Evolutionary conservation across 306 rosid species (phyloP).

Genomic region (Dicorynia guianensis): DNA sequence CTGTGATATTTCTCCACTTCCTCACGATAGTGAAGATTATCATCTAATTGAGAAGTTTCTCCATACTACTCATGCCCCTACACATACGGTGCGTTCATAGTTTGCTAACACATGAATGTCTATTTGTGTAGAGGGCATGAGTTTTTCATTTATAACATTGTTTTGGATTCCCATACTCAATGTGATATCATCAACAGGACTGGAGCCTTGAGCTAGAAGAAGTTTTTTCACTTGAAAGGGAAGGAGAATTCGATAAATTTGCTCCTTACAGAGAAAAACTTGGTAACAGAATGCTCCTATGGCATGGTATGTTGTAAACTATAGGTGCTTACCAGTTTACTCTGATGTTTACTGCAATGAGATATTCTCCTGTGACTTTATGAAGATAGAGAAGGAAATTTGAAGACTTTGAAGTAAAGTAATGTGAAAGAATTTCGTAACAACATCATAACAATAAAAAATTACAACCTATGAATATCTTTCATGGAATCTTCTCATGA

Average conservation of each 20-base stretch:
- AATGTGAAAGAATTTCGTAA: conserved; percentile 11
- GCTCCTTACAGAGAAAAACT: conserved; percentile 68
- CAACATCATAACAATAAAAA: neutral
- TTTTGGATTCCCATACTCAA: conserved; percentile 31
- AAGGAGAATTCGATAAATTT: conserved; percentile 81
- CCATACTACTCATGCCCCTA: conserved; percentile 91
- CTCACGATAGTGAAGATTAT: conserved; percentile 89
- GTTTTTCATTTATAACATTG: conserved; percentile 17
- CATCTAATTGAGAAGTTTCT: conserved; percentile 82
- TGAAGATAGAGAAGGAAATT: conserved; percentile 8
- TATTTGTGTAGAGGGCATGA: conserved; percentile 1
- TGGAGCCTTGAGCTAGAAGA: conserved; percentile 98
- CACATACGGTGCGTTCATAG: conserved; percentile 75
- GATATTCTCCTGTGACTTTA: conserved; percentile 23
- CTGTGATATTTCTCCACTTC: conserved; percentile 78
- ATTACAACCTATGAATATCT: conserved; percentile 20
- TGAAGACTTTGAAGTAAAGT: conserved; percentile 35
- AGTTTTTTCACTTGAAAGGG: conserved; percentile 89
- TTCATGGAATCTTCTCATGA: neutral
- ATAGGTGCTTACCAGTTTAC: conserved; percentile 2
- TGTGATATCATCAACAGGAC: conserved; percentile 62
- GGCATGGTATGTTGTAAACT: conserved; percentile 82
- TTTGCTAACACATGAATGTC: conserved; percentile 6
- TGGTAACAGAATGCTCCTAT: conserved; percentile 90
- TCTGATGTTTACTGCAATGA: conserved; percentile 11